Evolutionary conservation across 371 early-diverging fungal genomes (phyloP).

Genomic region (Smittium mucronatum): DNA sequence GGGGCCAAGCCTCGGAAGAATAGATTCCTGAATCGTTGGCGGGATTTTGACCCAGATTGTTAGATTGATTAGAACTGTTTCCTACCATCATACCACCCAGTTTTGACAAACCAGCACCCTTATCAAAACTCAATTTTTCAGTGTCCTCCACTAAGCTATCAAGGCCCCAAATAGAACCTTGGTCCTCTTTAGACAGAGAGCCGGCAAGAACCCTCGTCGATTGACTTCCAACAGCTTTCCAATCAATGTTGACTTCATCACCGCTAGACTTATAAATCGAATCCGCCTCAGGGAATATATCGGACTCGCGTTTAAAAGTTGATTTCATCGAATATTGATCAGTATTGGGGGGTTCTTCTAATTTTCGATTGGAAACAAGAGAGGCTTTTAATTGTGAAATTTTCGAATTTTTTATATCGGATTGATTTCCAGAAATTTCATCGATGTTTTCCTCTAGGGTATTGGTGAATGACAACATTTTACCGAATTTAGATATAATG

Average conservation of each 20-base stretch:
- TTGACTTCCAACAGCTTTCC: conserved; percentile 11
- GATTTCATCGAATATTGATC: background rate
- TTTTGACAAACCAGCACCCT: background rate
- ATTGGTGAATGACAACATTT: background rate
- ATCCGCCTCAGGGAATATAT: background rate
- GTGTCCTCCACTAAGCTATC: conserved; percentile 7
- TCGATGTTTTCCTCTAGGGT: background rate
- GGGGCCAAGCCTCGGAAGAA: background rate
- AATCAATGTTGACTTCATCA: conserved; percentile 1
- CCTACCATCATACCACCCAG: background rate
- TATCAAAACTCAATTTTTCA: background rate
- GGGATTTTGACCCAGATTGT: too few relatives aligned
- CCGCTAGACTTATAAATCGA: background rate
- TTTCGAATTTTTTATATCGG: background rate
- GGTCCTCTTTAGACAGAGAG: background rate
- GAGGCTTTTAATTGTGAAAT: background rate
- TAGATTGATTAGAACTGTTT: background rate
- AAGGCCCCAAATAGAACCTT: conserved; percentile 2
- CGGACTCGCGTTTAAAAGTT: background rate
- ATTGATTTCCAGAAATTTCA: background rate
- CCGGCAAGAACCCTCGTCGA: background rate
- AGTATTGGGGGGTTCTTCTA: too few relatives aligned
- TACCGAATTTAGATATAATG: background rate
- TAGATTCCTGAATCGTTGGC: background rate
- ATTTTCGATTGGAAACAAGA: background rate